Evolutionary conservation across 305 asterid genomes (phyloP).

Genomic region (Fraxinus sp.): DNA sequence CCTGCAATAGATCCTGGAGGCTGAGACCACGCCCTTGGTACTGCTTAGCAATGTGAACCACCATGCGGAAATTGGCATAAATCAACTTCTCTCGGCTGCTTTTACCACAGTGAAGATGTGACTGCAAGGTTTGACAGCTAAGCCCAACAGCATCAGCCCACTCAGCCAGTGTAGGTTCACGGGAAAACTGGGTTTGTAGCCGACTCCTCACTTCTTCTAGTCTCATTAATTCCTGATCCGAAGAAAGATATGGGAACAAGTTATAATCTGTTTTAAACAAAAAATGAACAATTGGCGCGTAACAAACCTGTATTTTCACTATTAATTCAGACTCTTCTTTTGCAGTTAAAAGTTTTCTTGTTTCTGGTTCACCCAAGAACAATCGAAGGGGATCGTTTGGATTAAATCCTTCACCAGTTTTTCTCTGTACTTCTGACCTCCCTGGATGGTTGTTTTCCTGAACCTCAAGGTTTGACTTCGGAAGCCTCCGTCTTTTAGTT

Average conservation of each 20-base stretch:
- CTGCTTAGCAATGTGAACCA: slow-evolving; percentile 86
- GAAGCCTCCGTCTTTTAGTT: slow-evolving; percentile 53
- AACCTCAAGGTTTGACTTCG: slow-evolving; percentile 43
- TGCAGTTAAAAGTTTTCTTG: slow-evolving; percentile 70
- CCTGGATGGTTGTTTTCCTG: slow-evolving; percentile 39
- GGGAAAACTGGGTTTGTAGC: slow-evolving; percentile 56
- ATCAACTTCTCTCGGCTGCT: slow-evolving; percentile 77
- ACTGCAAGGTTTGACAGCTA: slow-evolving; percentile 54
- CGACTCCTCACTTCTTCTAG: slow-evolving; percentile 55
- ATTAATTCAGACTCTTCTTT: slow-evolving; percentile 68
- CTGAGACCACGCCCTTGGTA: slow-evolving; percentile 86
- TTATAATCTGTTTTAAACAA: slow-evolving; percentile 17
- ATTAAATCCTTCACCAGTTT: slow-evolving; percentile 40
- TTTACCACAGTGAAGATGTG: slow-evolving; percentile 54
- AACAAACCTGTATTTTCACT: slow-evolving; percentile 67
- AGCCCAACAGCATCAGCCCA: slow-evolving; percentile 79
- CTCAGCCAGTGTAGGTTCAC: slow-evolving; percentile 76
- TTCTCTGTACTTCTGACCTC: slow-evolving; percentile 45
- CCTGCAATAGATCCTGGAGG: slow-evolving; percentile 90
- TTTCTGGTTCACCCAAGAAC: slow-evolving; percentile 70
- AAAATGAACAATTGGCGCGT: slow-evolving; percentile 12
- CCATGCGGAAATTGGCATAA: slow-evolving; percentile 89
- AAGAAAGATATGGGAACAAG: slow-evolving; percentile 19
- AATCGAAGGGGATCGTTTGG: slow-evolving; percentile 59
- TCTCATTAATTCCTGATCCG: slow-evolving; percentile 54